Evolutionary conservation across 805 yeast genomes (phyloP), one percentile per base, ranked within the genome.

Genomic region (Yarrowia sp.): DNA sequence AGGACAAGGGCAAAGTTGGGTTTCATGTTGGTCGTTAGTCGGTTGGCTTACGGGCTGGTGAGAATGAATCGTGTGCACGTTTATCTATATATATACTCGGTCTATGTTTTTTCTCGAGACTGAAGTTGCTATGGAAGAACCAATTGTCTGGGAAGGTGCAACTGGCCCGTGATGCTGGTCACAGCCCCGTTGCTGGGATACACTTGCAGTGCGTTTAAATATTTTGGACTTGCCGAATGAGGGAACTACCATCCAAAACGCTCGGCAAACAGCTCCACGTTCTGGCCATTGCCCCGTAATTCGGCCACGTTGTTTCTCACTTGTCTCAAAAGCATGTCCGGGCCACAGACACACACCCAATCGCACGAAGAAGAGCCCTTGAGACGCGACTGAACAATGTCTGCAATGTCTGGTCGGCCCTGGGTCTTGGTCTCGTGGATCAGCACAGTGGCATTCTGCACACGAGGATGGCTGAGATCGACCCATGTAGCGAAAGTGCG

Each of bases 311-410:
- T 65, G 47, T 71, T 71, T 14, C 71, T 63, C 7, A 68, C 68
- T 39, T 66, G 69, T 21, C 71, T 65, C 47, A 71, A 63, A 22
- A 71, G 67, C 29, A 68, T 68, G 47, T 69, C 70, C 3, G 73
- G 73, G 10, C 73, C 73, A 62, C 73, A 71, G 24, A 66, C 66
- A 31, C 69, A 72, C 25, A 71, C 67, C 68, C 68, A 66, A 63
- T 38, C 61, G n/a, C 42, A 16, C 3, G 58, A 51, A 3, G 42
- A 4, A 7, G 42, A 33, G 8, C 32, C 42, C 42, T 51, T 18
- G 22, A 51, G 32, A 1, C 67, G 39, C 41, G 67, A 22, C 42
- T 61, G 65, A 22, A 71, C 64, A 44, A 69, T 62, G 51, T 63
- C 63, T 46, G 60, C 53, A 47, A 71, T 64, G 27, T 70, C 65